These are phyloP conservation scores for Lobosporangium transversale DNA, from an alignment of 192 early-diverging fungal genomes.

Conservation along the genomic window DNA sequence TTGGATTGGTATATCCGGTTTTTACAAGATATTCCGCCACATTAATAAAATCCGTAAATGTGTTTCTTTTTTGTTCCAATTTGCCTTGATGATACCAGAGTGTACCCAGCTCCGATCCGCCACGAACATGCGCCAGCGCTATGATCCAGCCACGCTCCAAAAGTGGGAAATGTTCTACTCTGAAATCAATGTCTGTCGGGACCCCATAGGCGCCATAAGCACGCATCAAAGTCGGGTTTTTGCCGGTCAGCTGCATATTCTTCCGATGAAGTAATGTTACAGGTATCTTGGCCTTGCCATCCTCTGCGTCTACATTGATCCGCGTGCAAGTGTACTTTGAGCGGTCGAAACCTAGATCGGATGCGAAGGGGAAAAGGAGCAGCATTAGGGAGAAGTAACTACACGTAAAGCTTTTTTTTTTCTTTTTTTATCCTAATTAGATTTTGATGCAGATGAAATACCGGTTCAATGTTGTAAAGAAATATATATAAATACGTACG, in stretches of 20 bases:
- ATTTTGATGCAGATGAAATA: neutral
- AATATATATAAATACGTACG: too few relatives aligned
- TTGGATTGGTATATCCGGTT: slow-evolving; percentile 61
- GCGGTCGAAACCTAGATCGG: slow-evolving; percentile 53
- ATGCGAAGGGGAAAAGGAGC: slow-evolving; percentile 7
- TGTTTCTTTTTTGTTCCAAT: slow-evolving; percentile 74
- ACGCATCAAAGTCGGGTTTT: slow-evolving; percentile 71
- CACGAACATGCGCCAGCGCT: slow-evolving; percentile 83
- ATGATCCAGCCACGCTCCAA: slow-evolving; percentile 84
- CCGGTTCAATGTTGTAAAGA: neutral
- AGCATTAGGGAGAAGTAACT: neutral
- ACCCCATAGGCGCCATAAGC: slow-evolving; percentile 87
- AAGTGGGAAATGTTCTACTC: slow-evolving; percentile 77
- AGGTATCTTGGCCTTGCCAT: slow-evolving; percentile 60
- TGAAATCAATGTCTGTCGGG: slow-evolving; percentile 79
- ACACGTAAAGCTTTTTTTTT: neutral
- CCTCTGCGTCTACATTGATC: slow-evolving; percentile 57
- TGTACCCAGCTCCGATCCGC: slow-evolving; percentile 81
- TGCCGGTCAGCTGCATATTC: slow-evolving; percentile 54
- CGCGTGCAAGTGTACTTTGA: slow-evolving; percentile 58
- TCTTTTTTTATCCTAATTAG: neutral
- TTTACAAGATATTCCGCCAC: slow-evolving; percentile 74
- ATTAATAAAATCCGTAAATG: slow-evolving; percentile 76
- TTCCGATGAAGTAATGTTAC: slow-evolving; percentile 72
- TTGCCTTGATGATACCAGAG: slow-evolving; percentile 84